Evolutionary conservation across 495 filamentous ascomycete species (phyloP), one percentile per base, ranked within the genome.

Genomic region (Halenospora varia): DNA sequence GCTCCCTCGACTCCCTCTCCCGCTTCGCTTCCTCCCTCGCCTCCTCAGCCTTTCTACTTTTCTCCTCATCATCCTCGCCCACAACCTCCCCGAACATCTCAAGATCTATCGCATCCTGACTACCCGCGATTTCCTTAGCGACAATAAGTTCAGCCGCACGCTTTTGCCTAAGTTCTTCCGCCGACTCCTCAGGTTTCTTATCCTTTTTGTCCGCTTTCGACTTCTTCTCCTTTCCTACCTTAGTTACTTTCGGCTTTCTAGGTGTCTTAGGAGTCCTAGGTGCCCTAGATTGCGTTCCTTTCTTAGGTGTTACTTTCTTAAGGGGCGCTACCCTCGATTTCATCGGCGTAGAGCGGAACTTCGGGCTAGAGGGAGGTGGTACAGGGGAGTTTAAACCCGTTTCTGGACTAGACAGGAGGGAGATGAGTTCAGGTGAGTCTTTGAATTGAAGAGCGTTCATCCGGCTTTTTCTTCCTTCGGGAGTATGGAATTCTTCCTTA

Each of bases 41-140:
- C 10, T 22, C 15, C 13, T 50, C 48, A 1, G 25, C 29, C 29
- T 45, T 2, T 20, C 25, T 42, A n/a, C 25, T 47, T 4, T 39
- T 48, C 20, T 25, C 35, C 24, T 56, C 40, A 8, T 23, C 39
- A 18, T 63, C 52, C 10, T 45, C 56, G 23, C n/a, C n/a, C n/a
- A 51, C 18, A 3, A 51, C 20, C 35, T 60, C 56, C 1, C 53
- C 61, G 40, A 64, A 60, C 1, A 60, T 17, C 6, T 50, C 57
- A 1, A 35, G 2, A 10, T 60, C 57, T 13, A 44, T 40, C 13
- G 29, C 55, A 18, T 41, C 49, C 2, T 53, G 15, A 13, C 11
- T 18, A 15, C 10, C 47, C 9, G 47, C 2, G 1, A 61, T 10
- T 41, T 57, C 53, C 25, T 64, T 56, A 2, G 15, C 17, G 3